Percentiles rank a stretch among this genome's conserved stretches.
These are phyloP conservation scores for Ambrosia artemisiifolia DNA, from an alignment of 129 eudicot genomes.

Conservation along the genomic window DNA sequence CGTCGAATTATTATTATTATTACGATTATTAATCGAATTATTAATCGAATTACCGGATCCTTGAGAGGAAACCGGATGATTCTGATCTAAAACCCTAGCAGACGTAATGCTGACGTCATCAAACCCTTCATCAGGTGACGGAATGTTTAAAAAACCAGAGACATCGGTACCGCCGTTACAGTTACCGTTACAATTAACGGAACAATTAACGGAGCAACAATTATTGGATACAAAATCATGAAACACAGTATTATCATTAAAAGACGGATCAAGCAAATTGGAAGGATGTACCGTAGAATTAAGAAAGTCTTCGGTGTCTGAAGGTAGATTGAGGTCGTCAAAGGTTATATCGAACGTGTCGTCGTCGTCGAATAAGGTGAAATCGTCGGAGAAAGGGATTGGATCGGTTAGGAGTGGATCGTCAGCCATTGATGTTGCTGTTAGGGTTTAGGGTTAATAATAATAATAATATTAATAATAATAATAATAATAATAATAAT, in stretches of 20 bases:
- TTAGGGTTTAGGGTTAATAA: conserved; percentile 27
- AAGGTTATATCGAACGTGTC: conserved; percentile 53
- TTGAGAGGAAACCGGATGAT: conserved; percentile 45
- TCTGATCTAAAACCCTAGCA: conserved; percentile 21
- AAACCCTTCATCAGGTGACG: conserved; percentile 25
- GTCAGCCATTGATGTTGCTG: conserved; percentile 46
- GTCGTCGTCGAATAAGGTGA: conserved; percentile 28
- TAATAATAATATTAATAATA: too few relatives aligned
- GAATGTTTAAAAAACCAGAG: conserved; percentile 24
- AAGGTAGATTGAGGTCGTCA: conserved; percentile 51
- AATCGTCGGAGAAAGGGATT: conserved; percentile 34
- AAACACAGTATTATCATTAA: conserved; percentile 34
- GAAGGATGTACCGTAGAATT: conserved; percentile 16
- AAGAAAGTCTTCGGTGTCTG: conserved; percentile 46
- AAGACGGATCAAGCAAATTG: conserved; percentile 14
- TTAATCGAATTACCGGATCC: conserved; percentile 58
- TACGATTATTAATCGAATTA: conserved; percentile 34
- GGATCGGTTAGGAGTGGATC: conserved; percentile 32
- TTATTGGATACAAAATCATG: conserved; percentile 14
- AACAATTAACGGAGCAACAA: conserved; percentile 10
- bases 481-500: too few relatives aligned
- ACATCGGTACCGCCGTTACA: conserved; percentile 31
- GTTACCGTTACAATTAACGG: conserved; percentile 13
- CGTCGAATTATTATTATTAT: conserved; percentile 28
- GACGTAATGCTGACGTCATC: conserved; percentile 1